Percentiles rank a stretch among this genome's conserved stretches.
Conservation (phyloP, 2,329 filamentous ascomycete genomes). For the Rhynchosporium graminicola region DNA sequence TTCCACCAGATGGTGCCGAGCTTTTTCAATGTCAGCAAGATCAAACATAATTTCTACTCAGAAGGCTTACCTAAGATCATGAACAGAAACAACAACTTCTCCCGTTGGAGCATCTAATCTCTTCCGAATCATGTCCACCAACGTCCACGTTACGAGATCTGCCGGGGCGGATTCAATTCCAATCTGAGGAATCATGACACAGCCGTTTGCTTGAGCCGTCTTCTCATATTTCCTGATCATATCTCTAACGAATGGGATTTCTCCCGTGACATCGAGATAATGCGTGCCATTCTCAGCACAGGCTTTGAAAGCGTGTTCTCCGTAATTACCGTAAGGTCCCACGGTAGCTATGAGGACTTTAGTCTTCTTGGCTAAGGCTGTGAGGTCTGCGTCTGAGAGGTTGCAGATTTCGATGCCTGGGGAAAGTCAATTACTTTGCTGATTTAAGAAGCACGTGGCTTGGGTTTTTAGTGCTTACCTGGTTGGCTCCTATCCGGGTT, state of each 20-base stretch:
- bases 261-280: conserved; percentile 65
- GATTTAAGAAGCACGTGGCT: neutral
- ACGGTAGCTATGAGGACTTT: conserved; percentile 59
- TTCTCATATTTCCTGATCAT: conserved; percentile 63
- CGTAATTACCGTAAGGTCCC: conserved; percentile 58
- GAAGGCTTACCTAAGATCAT: conserved; percentile 45
- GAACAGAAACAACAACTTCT: conserved; percentile 55
- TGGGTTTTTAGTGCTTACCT: conserved; percentile 49
- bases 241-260: conserved; percentile 56
- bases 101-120: conserved; percentile 51
- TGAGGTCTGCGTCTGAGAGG: conserved; percentile 49
- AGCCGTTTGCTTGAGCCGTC: conserved; percentile 54
- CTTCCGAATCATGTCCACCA: conserved; percentile 50
- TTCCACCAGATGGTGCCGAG: conserved; percentile 61
- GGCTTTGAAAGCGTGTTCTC: conserved; percentile 60
- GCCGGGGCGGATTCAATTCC: conserved; percentile 64
- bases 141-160: conserved; percentile 58
- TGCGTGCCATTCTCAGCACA: conserved; percentile 65
- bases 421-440: conserved; percentile 20
- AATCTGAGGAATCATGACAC: conserved; percentile 61
- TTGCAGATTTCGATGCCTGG: conserved; percentile 55
- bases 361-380: conserved; percentile 55
- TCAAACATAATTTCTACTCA: too few relatives aligned
- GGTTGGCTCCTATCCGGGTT: conserved; percentile 72
- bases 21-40: conserved; percentile 39